These are phyloP conservation scores for Dendrobium chrysotoxum DNA, from an alignment of 106 monocot species.

Conservation along the genomic window DNA sequence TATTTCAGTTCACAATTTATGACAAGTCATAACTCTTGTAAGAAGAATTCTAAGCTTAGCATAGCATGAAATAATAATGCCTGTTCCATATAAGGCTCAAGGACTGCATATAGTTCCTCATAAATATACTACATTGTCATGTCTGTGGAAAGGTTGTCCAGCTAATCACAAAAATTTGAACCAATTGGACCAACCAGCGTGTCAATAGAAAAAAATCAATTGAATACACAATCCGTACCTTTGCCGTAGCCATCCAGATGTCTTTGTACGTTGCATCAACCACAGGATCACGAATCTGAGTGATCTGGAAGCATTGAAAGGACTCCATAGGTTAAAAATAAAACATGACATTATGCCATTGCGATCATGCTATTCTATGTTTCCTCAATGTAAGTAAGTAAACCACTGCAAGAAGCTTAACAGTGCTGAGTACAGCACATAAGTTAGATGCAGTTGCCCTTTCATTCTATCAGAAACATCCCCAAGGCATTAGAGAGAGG, in stretches of 20 bases:
- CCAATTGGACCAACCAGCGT: not conserved
- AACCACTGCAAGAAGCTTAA: not conserved
- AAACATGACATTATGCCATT: not conserved
- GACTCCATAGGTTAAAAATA: not conserved
- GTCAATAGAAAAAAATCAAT: not conserved
- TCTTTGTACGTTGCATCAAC: conserved; percentile 77
- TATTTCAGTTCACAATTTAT: not conserved
- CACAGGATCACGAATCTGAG: conserved; percentile 73
- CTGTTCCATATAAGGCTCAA: not conserved
- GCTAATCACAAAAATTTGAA: not conserved
- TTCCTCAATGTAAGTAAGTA: not conserved
- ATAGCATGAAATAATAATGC: not conserved
- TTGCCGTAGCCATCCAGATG: conserved; percentile 94
- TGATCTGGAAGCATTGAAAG: conserved; percentile 37
- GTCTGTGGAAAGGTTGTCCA: not conserved
- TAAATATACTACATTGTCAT: not conserved
- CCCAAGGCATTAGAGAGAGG: not conserved
- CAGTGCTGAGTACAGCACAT: no score
- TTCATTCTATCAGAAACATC: not conserved
- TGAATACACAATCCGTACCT: conserved; percentile 36
- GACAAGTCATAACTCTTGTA: not conserved
- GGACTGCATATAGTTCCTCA: not conserved
- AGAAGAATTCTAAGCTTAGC: not conserved
- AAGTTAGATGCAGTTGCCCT: no score
- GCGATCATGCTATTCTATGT: not conserved